These are phyloP conservation scores for Fusarium penzigii DNA, from an alignment of 2,329 filamentous ascomycete genomes.

Conservation along the genomic window DNA sequence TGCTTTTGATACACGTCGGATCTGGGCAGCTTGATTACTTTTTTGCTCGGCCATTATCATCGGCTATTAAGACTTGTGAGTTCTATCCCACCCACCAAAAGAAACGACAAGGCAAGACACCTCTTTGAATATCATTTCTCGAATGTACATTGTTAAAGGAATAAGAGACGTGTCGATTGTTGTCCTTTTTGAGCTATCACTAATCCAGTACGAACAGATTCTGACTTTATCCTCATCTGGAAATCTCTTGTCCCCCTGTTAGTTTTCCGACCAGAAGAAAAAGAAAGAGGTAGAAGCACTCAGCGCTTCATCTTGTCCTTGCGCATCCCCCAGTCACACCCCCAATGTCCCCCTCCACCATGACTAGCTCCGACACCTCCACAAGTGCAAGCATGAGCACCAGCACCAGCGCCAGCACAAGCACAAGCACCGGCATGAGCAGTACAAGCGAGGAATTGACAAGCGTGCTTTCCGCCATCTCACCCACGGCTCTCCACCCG, in stretches of 20 bases:
- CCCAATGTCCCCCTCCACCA: background rate
- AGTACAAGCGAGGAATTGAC: slow-evolving; percentile 24
- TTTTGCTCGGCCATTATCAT: background rate
- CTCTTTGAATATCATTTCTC: too few relatives aligned
- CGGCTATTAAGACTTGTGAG: background rate
- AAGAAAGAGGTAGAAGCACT: background rate
- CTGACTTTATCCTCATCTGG: too few relatives aligned
- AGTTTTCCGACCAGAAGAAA: background rate
- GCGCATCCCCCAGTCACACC: background rate
- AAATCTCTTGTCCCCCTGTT: background rate
- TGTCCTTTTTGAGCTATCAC: too few relatives aligned
- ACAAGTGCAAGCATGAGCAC: slow-evolving; percentile 12
- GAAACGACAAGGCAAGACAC: too few relatives aligned
- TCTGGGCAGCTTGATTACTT: slow-evolving; percentile 8
- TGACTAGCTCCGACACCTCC: slow-evolving; percentile 2
- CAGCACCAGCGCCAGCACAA: slow-evolving; percentile 12
- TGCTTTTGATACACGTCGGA: slow-evolving; percentile 19
- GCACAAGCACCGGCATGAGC: too few relatives aligned
- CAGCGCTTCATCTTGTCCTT: background rate
- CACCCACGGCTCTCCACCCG: slow-evolving; percentile 54
- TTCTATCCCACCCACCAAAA: too few relatives aligned
- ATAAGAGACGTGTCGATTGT: too few relatives aligned
- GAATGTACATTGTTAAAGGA: too few relatives aligned
- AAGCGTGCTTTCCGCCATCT: slow-evolving; percentile 35
- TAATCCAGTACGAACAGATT: too few relatives aligned